Base-by-base conservation (phyloP, 2,329 filamentous ascomycete genomes). In the Microsporum audouinii region DNA sequence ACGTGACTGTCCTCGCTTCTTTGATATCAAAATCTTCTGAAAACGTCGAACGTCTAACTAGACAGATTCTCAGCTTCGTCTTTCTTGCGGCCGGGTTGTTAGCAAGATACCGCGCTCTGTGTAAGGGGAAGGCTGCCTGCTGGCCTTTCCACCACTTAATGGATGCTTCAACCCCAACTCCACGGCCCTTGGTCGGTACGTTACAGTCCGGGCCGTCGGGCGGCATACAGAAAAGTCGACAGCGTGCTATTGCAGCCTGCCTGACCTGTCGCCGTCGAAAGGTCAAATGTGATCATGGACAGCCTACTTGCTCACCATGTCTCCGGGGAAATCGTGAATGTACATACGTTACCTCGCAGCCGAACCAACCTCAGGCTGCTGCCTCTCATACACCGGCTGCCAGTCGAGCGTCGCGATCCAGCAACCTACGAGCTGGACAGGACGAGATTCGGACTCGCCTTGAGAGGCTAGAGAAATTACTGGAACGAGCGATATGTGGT, bases 381-480 rank as follows among this genome's bases (percentile, higher is more conserved):
- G 39, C 39, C 6, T 1, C 12, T 6, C 17, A 14, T n/a, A 43
- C n/a, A n/a, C 39, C 14, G 7, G 0, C n/a, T n/a, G 7, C 39
- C 10, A n/a, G n/a, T 8, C 49, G 49, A 27, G 12, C 7, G 5
- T 27, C 49, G 14, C 49, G 49, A 10, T 33, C 49, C 10, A 23
- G 17, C 17, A 63, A 53, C 33, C 34, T 57, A 4, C 60, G 60
- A 5, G 31, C 47, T 43, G 58, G 62, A 6, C 60, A 63, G 45
- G 43, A 58, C 8, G 62, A 63, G 31, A 59, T 63, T 41, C 49
- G 60, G 3, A 49, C 29, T 29, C 60, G 60, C 12, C 60, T 61
- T 36, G 62, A 62, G 33, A 57, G 60, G 10, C 33, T 59, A 23
- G 62, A 62, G 49, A 57, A 45, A 33, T 57, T 63, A 10, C 60